Evolutionary conservation across 768 basidiomycete genomes (phyloP).

Genomic region (Hortiboletus campestris): DNA sequence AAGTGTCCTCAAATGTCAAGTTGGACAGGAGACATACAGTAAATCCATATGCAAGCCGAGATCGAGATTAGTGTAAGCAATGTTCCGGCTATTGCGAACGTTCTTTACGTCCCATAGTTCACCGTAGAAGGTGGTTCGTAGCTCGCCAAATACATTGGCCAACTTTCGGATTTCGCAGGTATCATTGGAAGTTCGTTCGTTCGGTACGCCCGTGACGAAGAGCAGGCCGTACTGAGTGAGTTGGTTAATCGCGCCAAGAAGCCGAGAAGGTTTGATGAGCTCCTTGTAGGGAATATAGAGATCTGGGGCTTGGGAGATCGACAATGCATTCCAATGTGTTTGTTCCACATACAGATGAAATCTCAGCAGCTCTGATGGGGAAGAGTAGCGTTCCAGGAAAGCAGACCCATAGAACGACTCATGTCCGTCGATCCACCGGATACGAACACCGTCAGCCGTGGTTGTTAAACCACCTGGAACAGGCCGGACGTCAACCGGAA

Average conservation of each 20-base stretch:
- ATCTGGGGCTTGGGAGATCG: conserved; percentile 36
- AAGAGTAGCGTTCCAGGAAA: conserved; percentile 52
- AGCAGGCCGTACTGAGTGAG: conserved; percentile 71
- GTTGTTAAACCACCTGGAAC: conserved; percentile 40
- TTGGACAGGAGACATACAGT: conserved; percentile 52
- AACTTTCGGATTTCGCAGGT: conserved; percentile 68
- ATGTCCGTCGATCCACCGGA: conserved; percentile 61
- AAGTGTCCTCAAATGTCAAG: not conserved
- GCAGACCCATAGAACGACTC: conserved; percentile 48
- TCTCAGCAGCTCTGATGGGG: conserved; percentile 29
- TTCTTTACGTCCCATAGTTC: conserved; percentile 85
- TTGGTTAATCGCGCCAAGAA: conserved; percentile 64
- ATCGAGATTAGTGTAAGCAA: conserved; percentile 91
- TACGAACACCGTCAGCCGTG: conserved; percentile 43
- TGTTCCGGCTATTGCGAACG: conserved; percentile 71
- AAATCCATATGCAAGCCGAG: conserved; percentile 93
- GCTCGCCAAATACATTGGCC: conserved; percentile 66
- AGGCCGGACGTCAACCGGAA: conserved; percentile 51
- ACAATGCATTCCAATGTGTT: conserved; percentile 45
- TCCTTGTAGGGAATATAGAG: conserved; percentile 58
- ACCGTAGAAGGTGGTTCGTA: conserved; percentile 90
- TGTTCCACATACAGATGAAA: conserved; percentile 47
- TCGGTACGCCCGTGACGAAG: conserved; percentile 71
- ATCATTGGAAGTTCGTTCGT: conserved; percentile 52
- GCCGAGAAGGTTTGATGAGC: conserved; percentile 42